Conservation (phyloP, 1,284 basidiomycete species). For the Hypsizygus ulmarius region DNA sequence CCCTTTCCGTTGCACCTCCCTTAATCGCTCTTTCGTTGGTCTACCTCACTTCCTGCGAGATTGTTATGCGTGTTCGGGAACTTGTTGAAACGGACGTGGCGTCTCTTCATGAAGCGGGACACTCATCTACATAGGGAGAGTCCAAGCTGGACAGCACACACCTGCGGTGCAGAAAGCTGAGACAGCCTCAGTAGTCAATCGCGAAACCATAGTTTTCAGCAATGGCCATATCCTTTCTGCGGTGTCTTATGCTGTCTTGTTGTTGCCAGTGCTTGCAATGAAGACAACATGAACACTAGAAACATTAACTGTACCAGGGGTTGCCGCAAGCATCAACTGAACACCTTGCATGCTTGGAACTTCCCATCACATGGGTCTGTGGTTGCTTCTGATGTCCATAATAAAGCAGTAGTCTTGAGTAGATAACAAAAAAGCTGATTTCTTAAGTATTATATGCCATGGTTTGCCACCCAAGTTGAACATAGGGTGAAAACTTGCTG, state of each 20-base stretch:
- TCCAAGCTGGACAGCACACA: conserved; percentile 5
- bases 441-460: no score
- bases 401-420: background rate
- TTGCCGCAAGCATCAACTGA: no score
- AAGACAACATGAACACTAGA: conserved; percentile 20
- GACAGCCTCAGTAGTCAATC: conserved; percentile 1
- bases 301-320: background rate
- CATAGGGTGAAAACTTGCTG: no score
- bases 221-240: conserved; percentile 33
- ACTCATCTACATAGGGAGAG: background rate
- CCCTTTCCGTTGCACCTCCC: conserved; percentile 74
- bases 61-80: conserved; percentile 49
- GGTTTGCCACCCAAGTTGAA: no score
- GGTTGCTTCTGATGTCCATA: no score
- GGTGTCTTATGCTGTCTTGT: conserved; percentile 56
- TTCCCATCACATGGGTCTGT: no score
- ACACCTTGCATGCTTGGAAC: no score
- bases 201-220: conserved; percentile 13
- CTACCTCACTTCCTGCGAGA: conserved; percentile 55
- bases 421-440: no score
- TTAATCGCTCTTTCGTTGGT: conserved; percentile 73
- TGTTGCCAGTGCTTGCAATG: conserved; percentile 47
- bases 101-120: background rate
- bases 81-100: background rate
- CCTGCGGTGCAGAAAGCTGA: conserved; percentile 12